Conservation (phyloP, 345 rosid genomes). For the Brassica carinata region DNA sequence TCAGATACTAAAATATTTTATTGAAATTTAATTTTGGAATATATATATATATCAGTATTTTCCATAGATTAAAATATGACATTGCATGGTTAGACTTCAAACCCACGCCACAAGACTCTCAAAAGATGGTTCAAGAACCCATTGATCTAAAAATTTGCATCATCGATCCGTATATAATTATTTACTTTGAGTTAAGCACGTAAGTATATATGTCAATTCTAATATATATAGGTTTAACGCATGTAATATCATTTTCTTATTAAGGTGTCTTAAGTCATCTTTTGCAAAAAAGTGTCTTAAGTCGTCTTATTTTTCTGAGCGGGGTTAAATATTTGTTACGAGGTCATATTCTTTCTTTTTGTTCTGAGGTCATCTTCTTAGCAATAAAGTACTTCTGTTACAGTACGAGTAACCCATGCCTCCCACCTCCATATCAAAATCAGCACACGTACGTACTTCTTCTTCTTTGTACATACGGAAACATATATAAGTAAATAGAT, state of each 20-base stretch:
- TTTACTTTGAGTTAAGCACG: background rate
- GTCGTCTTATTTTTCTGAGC: background rate
- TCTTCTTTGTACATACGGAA: slow-evolving; percentile 11
- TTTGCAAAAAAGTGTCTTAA: background rate
- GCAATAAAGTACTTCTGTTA: background rate
- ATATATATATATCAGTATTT: too few species aligned
- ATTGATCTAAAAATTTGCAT: slow-evolving; percentile 1
- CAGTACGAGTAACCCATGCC: slow-evolving; percentile 17
- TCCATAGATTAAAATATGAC: background rate
- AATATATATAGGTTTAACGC: background rate
- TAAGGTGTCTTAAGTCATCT: background rate
- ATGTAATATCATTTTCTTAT: background rate
- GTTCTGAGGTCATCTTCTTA: background rate
- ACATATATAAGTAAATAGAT: background rate
- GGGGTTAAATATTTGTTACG: slow-evolving; percentile 2
- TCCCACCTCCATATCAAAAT: slow-evolving; percentile 2
- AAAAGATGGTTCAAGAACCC: background rate
- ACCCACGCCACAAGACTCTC: slow-evolving; percentile 28
- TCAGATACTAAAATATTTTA: too few species aligned
- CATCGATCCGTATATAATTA: slow-evolving; percentile 4
- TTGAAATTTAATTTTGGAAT: too few species aligned
- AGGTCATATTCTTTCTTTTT: background rate
- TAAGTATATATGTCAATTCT: slow-evolving; percentile 5
- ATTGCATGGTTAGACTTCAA: slow-evolving; percentile 33
- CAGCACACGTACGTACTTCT: slow-evolving; percentile 18